Conservation (phyloP, 257 asterid species). For the Echites panduratus region DNA sequence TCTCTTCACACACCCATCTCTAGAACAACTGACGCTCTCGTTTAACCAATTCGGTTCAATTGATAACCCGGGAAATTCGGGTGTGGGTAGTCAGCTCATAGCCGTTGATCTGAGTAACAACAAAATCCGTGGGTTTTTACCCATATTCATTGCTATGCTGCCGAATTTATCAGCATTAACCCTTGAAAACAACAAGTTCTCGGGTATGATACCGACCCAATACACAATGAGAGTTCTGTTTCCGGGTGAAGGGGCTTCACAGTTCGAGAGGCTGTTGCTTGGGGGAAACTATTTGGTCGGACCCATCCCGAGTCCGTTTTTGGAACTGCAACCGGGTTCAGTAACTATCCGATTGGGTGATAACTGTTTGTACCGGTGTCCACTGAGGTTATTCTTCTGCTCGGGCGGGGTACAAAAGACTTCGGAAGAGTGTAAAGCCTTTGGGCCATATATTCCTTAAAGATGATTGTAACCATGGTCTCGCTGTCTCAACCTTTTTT, state of each 20-base stretch:
- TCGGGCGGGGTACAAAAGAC: conserved; percentile 84
- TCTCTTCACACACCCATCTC: conserved; percentile 60
- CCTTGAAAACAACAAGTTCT: conserved; percentile 53
- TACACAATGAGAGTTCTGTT: conserved; percentile 40
- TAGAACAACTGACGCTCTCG: conserved; percentile 65
- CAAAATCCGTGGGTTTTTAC: conserved; percentile 56
- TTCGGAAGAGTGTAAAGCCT: conserved; percentile 52
- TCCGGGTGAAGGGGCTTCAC: conserved; percentile 45
- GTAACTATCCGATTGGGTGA: conserved; percentile 61
- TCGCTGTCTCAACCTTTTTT: not conserved
- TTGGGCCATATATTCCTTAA: conserved; percentile 64
- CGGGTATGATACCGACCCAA: conserved; percentile 61
- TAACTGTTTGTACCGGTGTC: conserved; percentile 82
- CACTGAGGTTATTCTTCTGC: conserved; percentile 62
- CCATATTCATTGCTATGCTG: conserved; percentile 70
- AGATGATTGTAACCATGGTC: not conserved
- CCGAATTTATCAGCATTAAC: conserved; percentile 62
- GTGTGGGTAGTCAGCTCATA: conserved; percentile 45
- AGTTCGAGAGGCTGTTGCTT: conserved; percentile 57
- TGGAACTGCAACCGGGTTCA: conserved; percentile 68
- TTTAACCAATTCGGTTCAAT: conserved; percentile 51
- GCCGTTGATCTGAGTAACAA: conserved; percentile 70
- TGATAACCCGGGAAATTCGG: conserved; percentile 36
- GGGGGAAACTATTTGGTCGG: conserved; percentile 82
- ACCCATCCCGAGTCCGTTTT: conserved; percentile 65